Percentiles rank a stretch among this genome's conserved stretches.
Conservation (phyloP, 1,284 basidiomycete species). For the Microbotryum silenes-acaulis region DNA sequence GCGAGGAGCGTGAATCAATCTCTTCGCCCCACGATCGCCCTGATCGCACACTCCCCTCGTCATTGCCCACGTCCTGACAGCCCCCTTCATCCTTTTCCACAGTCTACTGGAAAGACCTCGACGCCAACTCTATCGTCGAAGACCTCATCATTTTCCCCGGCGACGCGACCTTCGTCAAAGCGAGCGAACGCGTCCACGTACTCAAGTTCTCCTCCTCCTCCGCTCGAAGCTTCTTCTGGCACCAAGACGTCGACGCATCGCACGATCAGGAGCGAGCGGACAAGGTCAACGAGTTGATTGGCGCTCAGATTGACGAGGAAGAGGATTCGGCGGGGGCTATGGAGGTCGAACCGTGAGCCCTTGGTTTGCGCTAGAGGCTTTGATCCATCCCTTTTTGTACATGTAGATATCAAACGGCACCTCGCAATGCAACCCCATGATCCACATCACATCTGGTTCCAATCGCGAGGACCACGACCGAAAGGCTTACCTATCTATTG, state of each 20-base stretch:
- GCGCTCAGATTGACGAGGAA: conserved; percentile 18
- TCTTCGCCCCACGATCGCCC: not conserved
- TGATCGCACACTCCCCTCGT: not conserved
- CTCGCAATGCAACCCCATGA: not conserved
- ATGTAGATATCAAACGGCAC: not conserved
- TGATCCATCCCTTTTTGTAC: not conserved
- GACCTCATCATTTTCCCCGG: conserved; percentile 32
- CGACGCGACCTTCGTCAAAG: conserved; percentile 23
- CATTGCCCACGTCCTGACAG: not conserved
- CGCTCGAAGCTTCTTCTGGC: conserved; percentile 37
- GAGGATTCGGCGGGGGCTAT: conserved; percentile 11
- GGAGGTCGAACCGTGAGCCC: conserved; percentile 32
- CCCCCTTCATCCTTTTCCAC: conserved; percentile 2
- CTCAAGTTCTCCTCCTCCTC: conserved; percentile 37
- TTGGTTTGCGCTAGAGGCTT: not conserved
- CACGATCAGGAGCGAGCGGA: conserved; percentile 17
- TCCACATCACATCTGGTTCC: not conserved
- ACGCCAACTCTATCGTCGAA: conserved; percentile 26
- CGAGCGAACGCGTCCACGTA: conserved; percentile 33
- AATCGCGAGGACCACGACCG: not conserved
- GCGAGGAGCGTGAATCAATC: too few relatives aligned
- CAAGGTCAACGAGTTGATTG: conserved; percentile 36
- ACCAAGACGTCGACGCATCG: conserved; percentile 32
- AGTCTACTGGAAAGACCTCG: conserved; percentile 35
- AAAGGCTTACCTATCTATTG: not conserved